These are phyloP conservation scores for Schoenoplectus tabernaemontani DNA, from an alignment of 202 grass and related monocot genomes.

Conservation along the genomic window DNA sequence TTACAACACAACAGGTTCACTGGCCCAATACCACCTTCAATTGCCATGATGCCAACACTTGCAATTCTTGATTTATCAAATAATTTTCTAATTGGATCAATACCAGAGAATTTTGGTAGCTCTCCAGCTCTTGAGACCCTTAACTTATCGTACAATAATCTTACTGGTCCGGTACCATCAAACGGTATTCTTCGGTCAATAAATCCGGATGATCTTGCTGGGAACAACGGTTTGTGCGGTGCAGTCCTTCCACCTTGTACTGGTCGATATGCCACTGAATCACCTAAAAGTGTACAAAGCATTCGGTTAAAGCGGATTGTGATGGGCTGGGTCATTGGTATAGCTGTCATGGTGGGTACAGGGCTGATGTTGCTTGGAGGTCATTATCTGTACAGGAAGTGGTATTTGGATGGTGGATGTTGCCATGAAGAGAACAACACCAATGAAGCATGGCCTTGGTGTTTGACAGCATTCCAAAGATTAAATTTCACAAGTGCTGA, in stretches of 20 bases:
- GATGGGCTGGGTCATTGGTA: constrained; percentile 45
- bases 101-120: constrained; percentile 75
- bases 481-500: constrained; percentile 63
- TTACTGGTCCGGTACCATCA: constrained; percentile 52
- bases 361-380: constrained; percentile 32
- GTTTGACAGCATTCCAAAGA: constrained; percentile 74
- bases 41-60: constrained; percentile 78
- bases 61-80: constrained; percentile 85
- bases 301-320: constrained; percentile 40
- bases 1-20: constrained; percentile 48
- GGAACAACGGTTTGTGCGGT: constrained; percentile 66
- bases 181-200: constrained; percentile 71
- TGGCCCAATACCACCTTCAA: constrained; percentile 49
- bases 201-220: constrained; percentile 70
- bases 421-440: constrained; percentile 25
- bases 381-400: constrained; percentile 49
- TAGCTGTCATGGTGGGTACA: constrained; percentile 26
- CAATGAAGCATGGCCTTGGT: constrained; percentile 54
- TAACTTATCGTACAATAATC: constrained; percentile 72
- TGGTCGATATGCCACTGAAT: constrained; percentile 7
- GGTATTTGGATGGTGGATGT: constrained; percentile 39
- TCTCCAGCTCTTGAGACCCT: constrained; percentile 82
- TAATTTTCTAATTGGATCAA: constrained; percentile 52
- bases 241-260: constrained; percentile 59
- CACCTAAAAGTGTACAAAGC: constrained; percentile 8